Evolutionary conservation across 164 flowering plant genomes (phyloP), one percentile per base, ranked within the genome.

Genomic region (Liquidambar formosana): DNA sequence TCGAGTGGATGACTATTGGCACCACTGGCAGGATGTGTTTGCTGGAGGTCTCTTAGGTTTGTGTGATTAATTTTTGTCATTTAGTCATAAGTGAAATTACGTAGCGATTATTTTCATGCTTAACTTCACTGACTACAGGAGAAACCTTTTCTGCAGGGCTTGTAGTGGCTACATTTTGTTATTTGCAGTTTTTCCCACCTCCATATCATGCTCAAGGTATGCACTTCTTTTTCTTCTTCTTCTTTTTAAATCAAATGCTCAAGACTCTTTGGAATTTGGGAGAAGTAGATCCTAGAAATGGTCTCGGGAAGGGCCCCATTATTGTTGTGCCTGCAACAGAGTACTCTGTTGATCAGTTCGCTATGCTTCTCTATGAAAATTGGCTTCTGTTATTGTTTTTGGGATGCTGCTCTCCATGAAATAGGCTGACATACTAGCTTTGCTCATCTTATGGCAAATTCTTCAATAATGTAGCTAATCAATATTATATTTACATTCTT

Each of bases 11-110:
- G 95, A 90, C 79, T 88, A 90, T 71, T 79, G 93, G 95, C 95
- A 90, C 76, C 95, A 90, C 46, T 88, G 93, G 95, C 82, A 84
- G 71, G 95, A 90, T 75, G 93, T 90, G 43, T 86, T 88, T 82
- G 88, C 89, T 23, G 95, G 93, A 68, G 90, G 84, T 64, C 81
- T 88, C 1, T 26, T 90, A 78, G 95, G 95, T 90, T 49, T 49
- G 79, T 72, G 43, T 59, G 27, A 2, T n/a, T 19, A 5, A 28
- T 33, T 16, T 28, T 46, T 57, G 18, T 28, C 14, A 28, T 22
- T 21, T 48, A 21, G 4, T 52, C 45, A 4, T n/a, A 3, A 8
- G 8, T 48, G 3, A 53, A 16, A 28, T 22, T 25, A n/a, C 22
- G 19, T 2, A 12, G 18, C 10, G 23, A 15, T 61, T 16, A 44